These are phyloP conservation scores for Scutellaria galericulata DNA, from an alignment of 257 asterid genomes.

Conservation along the genomic window DNA sequence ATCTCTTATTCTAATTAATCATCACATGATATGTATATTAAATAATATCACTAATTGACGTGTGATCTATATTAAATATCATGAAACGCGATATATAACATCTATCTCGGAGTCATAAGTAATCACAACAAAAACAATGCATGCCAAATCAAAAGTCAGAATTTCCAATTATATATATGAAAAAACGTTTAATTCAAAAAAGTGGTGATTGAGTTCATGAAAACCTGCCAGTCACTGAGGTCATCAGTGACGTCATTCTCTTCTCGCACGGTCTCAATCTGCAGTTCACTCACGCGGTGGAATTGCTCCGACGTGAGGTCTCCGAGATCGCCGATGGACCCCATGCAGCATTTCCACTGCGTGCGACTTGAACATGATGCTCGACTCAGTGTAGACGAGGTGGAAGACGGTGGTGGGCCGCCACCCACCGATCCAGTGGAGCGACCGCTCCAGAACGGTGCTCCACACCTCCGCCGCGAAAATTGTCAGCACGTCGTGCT, in stretches of 20 bases:
- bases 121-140: too few species aligned
- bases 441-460: conserved; percentile 66
- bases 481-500: conserved; percentile 51
- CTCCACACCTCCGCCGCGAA: conserved; percentile 62
- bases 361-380: conserved; percentile 76
- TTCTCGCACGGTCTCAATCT: conserved; percentile 65
- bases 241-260: conserved; percentile 67
- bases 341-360: conserved; percentile 71
- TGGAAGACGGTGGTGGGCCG: conserved; percentile 90
- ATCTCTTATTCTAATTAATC: too few species aligned
- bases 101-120: too few species aligned
- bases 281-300: conserved; percentile 80
- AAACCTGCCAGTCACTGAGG: conserved; percentile 79
- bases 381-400: conserved; percentile 76
- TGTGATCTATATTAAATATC: too few species aligned
- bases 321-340: conserved; percentile 72
- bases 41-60: too few species aligned
- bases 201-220: background rate
- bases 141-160: too few species aligned
- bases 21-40: too few species aligned
- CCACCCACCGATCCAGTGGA: conserved; percentile 90
- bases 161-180: too few species aligned
- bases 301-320: conserved; percentile 74
- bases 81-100: too few species aligned
- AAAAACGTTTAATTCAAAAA: too few species aligned